Conservation (phyloP, 768 basidiomycete genomes). For the Lactifluus piperatus region DNA sequence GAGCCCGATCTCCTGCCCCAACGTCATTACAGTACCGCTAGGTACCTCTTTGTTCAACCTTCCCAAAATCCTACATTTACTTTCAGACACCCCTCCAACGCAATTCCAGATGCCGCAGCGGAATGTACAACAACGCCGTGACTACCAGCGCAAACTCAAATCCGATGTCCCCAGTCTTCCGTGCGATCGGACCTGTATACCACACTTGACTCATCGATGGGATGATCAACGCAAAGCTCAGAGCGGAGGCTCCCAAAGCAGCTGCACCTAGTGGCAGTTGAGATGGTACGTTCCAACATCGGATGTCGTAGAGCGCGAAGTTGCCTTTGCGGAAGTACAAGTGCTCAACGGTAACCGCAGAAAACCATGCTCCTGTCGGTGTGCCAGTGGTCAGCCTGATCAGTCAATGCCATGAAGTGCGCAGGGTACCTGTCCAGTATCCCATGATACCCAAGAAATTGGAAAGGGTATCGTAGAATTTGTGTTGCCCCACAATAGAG, state of each 20-base stretch:
- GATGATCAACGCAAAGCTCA: slow-evolving; percentile 48
- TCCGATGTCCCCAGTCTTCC: slow-evolving; percentile 59
- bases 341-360: slow-evolving; percentile 59
- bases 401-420: background rate
- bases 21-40: no score
- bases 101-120: slow-evolving; percentile 36
- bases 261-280: slow-evolving; percentile 55
- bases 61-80: background rate
- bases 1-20: no score
- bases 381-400: slow-evolving; percentile 47
- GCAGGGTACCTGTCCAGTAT: slow-evolving; percentile 29
- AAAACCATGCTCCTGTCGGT: slow-evolving; percentile 36
- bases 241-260: slow-evolving; percentile 42
- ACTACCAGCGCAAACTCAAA: slow-evolving; percentile 50
- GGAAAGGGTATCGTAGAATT: slow-evolving; percentile 54
- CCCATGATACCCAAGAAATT: slow-evolving; percentile 59
- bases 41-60: no score
- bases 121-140: slow-evolving; percentile 42
- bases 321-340: slow-evolving; percentile 47
- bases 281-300: slow-evolving; percentile 44
- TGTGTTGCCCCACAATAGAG: slow-evolving; percentile 58
- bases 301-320: slow-evolving; percentile 40
- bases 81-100: slow-evolving; percentile 2
- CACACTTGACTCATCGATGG: slow-evolving; percentile 66
- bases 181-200: slow-evolving; percentile 63